phyloP scores from a whole-genome alignment of 345 rosid species.

The Eucalyptus fibrosa region DNA sequence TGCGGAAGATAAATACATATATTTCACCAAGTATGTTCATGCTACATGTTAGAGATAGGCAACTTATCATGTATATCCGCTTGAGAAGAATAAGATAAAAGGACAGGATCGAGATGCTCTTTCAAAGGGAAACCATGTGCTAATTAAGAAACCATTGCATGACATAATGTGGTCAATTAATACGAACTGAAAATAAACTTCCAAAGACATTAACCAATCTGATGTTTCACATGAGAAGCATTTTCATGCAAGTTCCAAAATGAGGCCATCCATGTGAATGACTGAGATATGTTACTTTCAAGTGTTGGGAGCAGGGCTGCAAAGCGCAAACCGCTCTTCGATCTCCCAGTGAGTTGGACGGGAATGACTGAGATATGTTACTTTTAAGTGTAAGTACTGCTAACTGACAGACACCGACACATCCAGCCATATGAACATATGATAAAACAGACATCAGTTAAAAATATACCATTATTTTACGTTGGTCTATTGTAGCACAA shows the following conservation, averaged over 20 bases:
- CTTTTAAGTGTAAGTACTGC: neutral
- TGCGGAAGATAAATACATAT: neutral
- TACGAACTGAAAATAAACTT: neutral
- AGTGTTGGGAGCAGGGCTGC: neutral
- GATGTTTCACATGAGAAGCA: neutral
- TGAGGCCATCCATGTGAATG: neutral
- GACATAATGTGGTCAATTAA: neutral
- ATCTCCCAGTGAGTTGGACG: neutral
- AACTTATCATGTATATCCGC: neutral
- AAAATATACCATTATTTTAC: constrained; percentile 61
- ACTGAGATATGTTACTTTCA: neutral
- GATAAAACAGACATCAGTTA: neutral
- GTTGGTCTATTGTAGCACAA: constrained; percentile 88
- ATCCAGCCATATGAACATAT: neutral
- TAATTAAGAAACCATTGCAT: neutral
- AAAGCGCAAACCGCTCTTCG: neutral
- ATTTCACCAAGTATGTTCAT: neutral
- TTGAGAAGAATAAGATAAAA: neutral
- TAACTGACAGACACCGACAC: neutral
- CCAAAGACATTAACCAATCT: neutral
- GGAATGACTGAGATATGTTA: neutral
- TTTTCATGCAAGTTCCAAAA: neutral
- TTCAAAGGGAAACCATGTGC: neutral
- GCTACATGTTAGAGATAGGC: neutral
- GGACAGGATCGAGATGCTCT: neutral